phyloP scores from a whole-genome alignment of 208 protist genomes.

The Trypanosoma avium region DNA sequence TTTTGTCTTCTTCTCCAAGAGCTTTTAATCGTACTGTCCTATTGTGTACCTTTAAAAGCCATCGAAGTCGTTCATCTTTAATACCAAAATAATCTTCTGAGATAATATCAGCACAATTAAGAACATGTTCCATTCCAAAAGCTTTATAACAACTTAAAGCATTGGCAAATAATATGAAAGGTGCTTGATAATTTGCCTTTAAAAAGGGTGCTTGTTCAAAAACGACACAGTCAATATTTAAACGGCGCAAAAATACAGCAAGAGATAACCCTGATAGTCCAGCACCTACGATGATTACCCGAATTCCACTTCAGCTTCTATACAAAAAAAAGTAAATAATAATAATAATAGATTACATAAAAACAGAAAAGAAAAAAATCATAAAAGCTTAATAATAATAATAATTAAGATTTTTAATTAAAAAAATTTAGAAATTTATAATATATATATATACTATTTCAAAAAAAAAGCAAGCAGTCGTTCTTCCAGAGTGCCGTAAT shows the following conservation, averaged over 20 bases:
- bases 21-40: slow-evolving; percentile 45
- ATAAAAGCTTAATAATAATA: too few relatives aligned
- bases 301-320: slow-evolving; percentile 34
- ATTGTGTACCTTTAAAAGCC: slow-evolving; percentile 70
- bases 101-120: slow-evolving; percentile 35
- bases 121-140: slow-evolving; percentile 72
- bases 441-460: too few relatives aligned
- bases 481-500: slow-evolving; percentile 7
- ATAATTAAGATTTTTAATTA: not conserved
- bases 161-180: slow-evolving; percentile 82
- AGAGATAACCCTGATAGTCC: slow-evolving; percentile 82
- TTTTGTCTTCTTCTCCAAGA: slow-evolving; percentile 61
- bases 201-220: slow-evolving; percentile 80
- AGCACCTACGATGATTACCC: slow-evolving; percentile 86
- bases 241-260: slow-evolving; percentile 68
- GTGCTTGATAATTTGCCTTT: slow-evolving; percentile 53
- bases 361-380: too few relatives aligned
- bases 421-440: not conserved
- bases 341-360: not conserved
- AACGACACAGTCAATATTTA: slow-evolving; percentile 88
- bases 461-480: not conserved
- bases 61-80: slow-evolving; percentile 42
- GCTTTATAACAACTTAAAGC: slow-evolving; percentile 89
- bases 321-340: not conserved
- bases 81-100: slow-evolving; percentile 77